Evolutionary conservation across 2,329 filamentous ascomycete species (phyloP).

Genomic region (Aspergillus pseudoviridinutans): DNA sequence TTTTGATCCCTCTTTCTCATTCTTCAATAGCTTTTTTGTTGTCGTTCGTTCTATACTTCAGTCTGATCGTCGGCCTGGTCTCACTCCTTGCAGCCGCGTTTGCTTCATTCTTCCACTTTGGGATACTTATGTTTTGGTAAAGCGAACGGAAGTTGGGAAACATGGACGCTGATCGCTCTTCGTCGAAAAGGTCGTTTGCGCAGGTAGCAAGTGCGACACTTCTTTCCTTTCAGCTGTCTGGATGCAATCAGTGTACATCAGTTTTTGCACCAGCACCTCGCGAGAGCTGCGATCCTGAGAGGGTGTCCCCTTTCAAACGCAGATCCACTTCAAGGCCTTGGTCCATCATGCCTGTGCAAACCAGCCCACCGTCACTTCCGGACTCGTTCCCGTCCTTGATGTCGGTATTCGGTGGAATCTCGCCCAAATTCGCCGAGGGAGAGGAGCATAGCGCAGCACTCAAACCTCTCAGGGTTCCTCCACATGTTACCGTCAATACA

Average conservation of each 20-base stretch:
- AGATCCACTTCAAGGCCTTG: constrained; percentile 19
- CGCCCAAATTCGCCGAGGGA: constrained; percentile 21
- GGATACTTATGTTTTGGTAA: constrained; percentile 9
- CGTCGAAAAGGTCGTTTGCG: constrained; percentile 38
- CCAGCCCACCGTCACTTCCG: constrained; percentile 36
- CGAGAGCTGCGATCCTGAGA: constrained; percentile 24
- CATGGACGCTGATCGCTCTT: constrained; percentile 28
- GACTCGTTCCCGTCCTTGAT: constrained; percentile 51
- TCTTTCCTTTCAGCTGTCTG: constrained; percentile 22
- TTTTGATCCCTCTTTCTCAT: not conserved
- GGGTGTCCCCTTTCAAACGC: constrained; percentile 29
- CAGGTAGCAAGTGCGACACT: constrained; percentile 36
- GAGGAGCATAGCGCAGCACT: constrained; percentile 24
- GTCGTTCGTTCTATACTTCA: constrained; percentile 14
- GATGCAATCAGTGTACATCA: constrained; percentile 24
- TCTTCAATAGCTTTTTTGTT: constrained; percentile 13
- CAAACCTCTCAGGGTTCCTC: constrained; percentile 24
- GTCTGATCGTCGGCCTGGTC: constrained; percentile 21
- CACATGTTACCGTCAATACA: constrained; percentile 25
- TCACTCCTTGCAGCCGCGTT: constrained; percentile 26
- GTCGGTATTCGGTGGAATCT: constrained; percentile 48
- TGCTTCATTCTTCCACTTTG: constrained; percentile 16
- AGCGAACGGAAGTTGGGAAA: constrained; percentile 11
- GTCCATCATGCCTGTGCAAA: constrained; percentile 38
- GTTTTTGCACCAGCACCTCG: constrained; percentile 21